phyloP scores from a whole-genome alignment of 257 asterid genomes.

The Mentha longifolia region DNA sequence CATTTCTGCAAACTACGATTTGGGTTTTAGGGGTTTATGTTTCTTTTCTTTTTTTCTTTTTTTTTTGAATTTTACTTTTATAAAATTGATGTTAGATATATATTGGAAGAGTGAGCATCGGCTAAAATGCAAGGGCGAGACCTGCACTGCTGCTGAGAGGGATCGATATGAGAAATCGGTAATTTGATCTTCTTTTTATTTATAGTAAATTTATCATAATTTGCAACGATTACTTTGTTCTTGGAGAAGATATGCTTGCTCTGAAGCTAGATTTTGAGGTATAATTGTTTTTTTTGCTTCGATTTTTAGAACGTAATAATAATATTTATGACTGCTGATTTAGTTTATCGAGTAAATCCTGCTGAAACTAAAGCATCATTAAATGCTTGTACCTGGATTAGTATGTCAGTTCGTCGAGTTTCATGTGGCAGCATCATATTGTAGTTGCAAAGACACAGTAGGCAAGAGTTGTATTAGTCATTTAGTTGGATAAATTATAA shows the following conservation, averaged over 20 bases:
- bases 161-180: conserved; percentile 93
- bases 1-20: not conserved
- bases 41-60: too few relatives aligned
- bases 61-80: too few relatives aligned
- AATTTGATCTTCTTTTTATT: conserved; percentile 14
- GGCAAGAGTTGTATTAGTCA: not conserved
- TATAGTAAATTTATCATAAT: not conserved
- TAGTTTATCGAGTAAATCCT: conserved; percentile 2
- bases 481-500: not conserved
- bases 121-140: conserved; percentile 80
- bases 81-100: conserved; percentile 51
- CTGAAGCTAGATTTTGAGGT: conserved; percentile 6
- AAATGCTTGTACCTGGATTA: not conserved
- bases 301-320: not conserved
- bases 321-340: not conserved
- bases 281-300: not conserved
- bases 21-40: conserved; percentile 14
- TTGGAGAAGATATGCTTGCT: conserved; percentile 21
- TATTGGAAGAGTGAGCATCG: conserved; percentile 97
- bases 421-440: not conserved
- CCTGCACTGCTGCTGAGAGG: conserved; percentile 90
- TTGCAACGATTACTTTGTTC: not conserved
- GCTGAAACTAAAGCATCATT: not conserved
- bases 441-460: not conserved
- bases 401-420: not conserved